Conservation (phyloP, 1,284 basidiomycete genomes). For the Leccinum solheimii region DNA sequence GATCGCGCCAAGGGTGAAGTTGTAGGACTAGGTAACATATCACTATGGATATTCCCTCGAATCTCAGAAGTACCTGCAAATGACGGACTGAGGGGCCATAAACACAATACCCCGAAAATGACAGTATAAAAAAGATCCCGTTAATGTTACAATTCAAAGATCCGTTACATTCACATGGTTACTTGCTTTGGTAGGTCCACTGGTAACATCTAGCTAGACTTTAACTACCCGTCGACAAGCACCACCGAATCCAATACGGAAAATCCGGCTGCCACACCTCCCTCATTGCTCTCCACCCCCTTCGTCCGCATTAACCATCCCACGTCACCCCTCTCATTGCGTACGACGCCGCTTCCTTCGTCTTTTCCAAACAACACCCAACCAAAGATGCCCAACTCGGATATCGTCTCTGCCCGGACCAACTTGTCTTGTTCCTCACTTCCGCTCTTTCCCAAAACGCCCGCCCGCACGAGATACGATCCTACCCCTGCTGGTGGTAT, state of each 20-base stretch:
- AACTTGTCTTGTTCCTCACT: conserved; percentile 19
- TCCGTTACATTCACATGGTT: background rate
- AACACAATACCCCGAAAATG: background rate
- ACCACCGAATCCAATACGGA: conserved; percentile 84
- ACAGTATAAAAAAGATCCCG: too few species aligned
- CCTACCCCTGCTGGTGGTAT: conserved; percentile 65
- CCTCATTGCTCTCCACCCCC: conserved; percentile 87
- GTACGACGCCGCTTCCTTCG: conserved; percentile 18
- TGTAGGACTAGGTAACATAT: conserved; percentile 33
- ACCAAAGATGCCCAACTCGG: conserved; percentile 93
- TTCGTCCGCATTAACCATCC: conserved; percentile 94
- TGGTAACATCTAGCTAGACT: background rate
- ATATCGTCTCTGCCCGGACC: conserved; percentile 72
- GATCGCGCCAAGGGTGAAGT: conserved; percentile 41
- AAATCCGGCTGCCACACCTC: conserved; percentile 50
- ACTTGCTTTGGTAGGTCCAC: background rate
- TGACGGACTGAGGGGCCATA: background rate
- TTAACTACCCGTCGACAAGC: conserved; percentile 46
- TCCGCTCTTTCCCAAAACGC: conserved; percentile 15
- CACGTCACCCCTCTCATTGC: conserved; percentile 50
- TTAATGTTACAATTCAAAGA: background rate
- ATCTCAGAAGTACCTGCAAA: background rate
- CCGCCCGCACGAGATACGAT: conserved; percentile 71
- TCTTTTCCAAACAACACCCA: conserved; percentile 73
- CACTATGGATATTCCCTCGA: background rate